phyloP scores from a whole-genome alignment of 768 basidiomycete genomes.

The Rhodotorula graminis region DNA sequence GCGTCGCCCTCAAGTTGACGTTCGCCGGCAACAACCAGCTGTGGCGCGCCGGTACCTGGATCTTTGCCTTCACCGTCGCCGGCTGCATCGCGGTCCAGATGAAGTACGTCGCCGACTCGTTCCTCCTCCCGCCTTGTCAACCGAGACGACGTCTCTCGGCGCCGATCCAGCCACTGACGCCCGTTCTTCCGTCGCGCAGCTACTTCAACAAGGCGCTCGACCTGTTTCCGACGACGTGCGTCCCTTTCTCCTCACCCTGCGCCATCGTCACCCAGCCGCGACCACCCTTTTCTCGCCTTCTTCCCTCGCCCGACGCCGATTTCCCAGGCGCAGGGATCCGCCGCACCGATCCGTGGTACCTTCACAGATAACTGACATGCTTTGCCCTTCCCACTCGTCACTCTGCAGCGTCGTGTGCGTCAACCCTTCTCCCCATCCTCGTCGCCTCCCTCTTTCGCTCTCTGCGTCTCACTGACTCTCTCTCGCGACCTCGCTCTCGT shows the following conservation, averaged over 20 bases:
- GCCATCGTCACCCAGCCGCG: background rate
- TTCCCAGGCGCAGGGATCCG: no score
- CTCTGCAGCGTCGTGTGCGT: no score
- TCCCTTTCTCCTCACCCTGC: background rate
- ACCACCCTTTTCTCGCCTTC: background rate
- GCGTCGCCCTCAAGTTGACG: conserved; percentile 91
- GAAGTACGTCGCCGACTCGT: conserved; percentile 58
- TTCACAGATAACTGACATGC: no score
- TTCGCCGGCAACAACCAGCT: conserved; percentile 92
- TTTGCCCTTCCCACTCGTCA: no score
- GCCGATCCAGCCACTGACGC: background rate
- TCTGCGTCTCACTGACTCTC: no score
- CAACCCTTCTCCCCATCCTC: no score
- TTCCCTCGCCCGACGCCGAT: background rate
- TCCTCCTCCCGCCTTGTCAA: background rate
- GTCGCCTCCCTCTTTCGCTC: no score
- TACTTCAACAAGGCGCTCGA: conserved; percentile 27
- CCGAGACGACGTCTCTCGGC: background rate
- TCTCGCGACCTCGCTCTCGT: conserved; percentile 4
- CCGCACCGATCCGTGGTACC: no score
- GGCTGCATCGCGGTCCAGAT: conserved; percentile 70
- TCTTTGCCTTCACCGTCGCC: conserved; percentile 76
- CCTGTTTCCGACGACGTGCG: conserved; percentile 34
- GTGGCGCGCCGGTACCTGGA: conserved; percentile 88
- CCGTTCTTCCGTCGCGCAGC: no score